Evolutionary conservation across 352 stramenopile species (phyloP).

Genomic region (Globisporangium spiculum): DNA sequence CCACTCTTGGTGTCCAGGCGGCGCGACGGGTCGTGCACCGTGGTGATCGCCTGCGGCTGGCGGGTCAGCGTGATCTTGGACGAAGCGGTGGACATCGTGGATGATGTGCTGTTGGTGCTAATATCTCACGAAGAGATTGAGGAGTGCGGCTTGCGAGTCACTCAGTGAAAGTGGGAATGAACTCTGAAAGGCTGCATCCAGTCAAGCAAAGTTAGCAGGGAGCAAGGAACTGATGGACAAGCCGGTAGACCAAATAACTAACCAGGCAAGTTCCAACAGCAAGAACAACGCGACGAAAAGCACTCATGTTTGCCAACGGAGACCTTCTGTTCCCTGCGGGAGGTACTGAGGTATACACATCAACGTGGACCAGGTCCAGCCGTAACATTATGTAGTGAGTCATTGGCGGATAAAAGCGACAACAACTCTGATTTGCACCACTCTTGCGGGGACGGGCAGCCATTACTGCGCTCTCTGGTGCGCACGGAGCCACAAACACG

Average conservation of each 20-base stretch:
- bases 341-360: neutral
- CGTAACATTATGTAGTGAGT: neutral
- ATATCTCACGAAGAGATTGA: neutral
- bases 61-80: conserved; percentile 3
- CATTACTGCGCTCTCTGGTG: neutral
- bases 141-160: neutral
- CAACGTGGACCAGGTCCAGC: neutral
- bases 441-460: neutral
- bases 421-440: neutral
- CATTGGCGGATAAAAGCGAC: neutral
- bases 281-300: neutral
- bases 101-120: neutral
- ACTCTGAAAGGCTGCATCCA: neutral
- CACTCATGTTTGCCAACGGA: neutral
- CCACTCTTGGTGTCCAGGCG: conserved; percentile 1
- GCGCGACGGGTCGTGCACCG: neutral
- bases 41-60: neutral
- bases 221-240: neutral
- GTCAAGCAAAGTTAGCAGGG: neutral
- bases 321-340: neutral
- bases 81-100: neutral
- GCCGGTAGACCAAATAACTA: neutral
- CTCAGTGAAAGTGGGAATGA: conserved; percentile 1
- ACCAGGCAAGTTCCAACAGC: neutral
- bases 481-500: neutral